Percentiles rank a stretch among this genome's conserved stretches.
Evolutionary conservation across 2,329 filamentous ascomycete species (phyloP).

Genomic region (Monilinia fructigena): DNA sequence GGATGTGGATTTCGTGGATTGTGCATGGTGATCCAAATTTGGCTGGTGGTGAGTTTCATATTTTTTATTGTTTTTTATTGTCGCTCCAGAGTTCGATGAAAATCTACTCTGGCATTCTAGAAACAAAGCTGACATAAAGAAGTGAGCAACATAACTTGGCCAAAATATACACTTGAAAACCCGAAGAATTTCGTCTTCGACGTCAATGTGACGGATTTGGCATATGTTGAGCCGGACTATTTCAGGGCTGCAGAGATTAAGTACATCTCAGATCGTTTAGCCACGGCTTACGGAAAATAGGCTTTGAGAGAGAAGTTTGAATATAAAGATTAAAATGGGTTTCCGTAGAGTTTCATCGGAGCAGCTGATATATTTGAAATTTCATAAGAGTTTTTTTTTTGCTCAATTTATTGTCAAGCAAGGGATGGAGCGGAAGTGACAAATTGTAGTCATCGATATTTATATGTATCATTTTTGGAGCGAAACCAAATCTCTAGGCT

Average conservation of each 20-base stretch:
- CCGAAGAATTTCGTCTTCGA: slow-evolving; percentile 49
- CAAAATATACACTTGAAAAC: slow-evolving; percentile 43
- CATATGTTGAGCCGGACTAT: slow-evolving; percentile 46
- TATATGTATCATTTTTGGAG: too few species aligned
- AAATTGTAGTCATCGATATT: too few species aligned
- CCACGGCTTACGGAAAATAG: slow-evolving; percentile 5
- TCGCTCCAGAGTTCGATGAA: background rate
- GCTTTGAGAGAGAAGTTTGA: too few species aligned
- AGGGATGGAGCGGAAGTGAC: too few species aligned
- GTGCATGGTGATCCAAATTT: slow-evolving; percentile 31
- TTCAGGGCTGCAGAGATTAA: slow-evolving; percentile 41
- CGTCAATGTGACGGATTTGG: slow-evolving; percentile 44
- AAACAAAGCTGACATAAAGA: too few species aligned
- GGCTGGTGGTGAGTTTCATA: slow-evolving; percentile 25
- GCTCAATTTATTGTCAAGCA: too few species aligned
- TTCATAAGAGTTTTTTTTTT: too few species aligned
- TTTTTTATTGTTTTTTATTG: background rate
- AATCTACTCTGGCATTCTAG: too few species aligned
- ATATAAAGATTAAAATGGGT: too few species aligned
- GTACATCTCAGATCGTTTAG: slow-evolving; percentile 21
- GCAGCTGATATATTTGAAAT: background rate
- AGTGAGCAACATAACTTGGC: slow-evolving; percentile 42
- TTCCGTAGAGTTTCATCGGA: too few species aligned
- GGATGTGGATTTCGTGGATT: slow-evolving; percentile 35
- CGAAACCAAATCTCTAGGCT: too few species aligned